These are phyloP conservation scores for Xylariaceae sp. DNA, from an alignment of 2,329 filamentous ascomycete genomes.

Conservation along the genomic window DNA sequence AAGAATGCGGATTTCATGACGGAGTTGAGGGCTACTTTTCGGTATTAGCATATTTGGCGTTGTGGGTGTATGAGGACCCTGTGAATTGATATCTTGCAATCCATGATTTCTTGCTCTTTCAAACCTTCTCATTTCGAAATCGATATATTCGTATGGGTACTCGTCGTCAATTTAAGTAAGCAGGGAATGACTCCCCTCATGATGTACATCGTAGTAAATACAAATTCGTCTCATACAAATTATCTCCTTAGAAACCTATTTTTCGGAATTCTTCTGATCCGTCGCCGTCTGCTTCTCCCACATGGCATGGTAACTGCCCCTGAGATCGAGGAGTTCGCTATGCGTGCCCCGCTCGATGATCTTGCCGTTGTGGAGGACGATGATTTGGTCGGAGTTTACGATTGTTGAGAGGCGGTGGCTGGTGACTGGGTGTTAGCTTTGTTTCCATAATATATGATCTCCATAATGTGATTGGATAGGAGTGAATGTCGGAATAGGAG, in stretches of 20 bases:
- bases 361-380: conserved; percentile 48
- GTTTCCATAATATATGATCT: neutral
- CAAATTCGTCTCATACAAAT: too few relatives aligned
- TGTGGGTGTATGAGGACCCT: too few relatives aligned
- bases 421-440: neutral
- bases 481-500: neutral
- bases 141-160: too few relatives aligned
- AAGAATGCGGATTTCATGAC: neutral
- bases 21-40: neutral
- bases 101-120: too few relatives aligned
- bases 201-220: neutral
- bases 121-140: too few relatives aligned
- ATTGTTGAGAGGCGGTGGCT: conserved; percentile 56
- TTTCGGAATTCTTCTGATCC: conserved; percentile 33
- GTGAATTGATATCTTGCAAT: too few relatives aligned
- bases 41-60: neutral
- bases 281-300: conserved; percentile 48
- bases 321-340: conserved; percentile 38
- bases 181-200: neutral
- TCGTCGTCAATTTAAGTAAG: too few relatives aligned
- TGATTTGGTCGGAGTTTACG: conserved; percentile 48
- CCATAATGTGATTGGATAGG: too few relatives aligned
- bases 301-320: conserved; percentile 47
- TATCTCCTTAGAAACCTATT: neutral
- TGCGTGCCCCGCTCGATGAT: conserved; percentile 49